Evolutionary conservation across 805 yeast genomes (phyloP).

Genomic region (Wickerhamiella dianesei): DNA sequence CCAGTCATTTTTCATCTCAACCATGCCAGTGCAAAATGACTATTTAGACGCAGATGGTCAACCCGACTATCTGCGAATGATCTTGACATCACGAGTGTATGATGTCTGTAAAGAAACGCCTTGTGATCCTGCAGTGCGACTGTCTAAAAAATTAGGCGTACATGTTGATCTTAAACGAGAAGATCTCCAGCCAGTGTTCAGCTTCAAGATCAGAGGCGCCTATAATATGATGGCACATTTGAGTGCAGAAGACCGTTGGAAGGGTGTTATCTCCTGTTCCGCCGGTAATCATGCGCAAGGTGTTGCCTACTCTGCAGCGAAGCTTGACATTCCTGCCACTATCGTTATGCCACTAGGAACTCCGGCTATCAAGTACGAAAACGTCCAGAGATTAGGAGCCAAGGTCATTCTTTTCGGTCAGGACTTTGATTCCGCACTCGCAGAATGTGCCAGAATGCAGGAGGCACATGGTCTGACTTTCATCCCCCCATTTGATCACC

Average conservation of each 20-base stretch:
- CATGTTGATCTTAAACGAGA: constrained; percentile 77
- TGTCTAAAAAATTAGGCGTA: constrained; percentile 63
- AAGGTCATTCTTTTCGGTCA: constrained; percentile 88
- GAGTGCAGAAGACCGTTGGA: constrained; percentile 39
- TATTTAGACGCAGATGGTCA: constrained; percentile 32
- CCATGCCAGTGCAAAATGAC: neutral
- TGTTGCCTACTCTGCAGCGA: constrained; percentile 82
- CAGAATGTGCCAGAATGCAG: constrained; percentile 66
- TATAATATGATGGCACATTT: constrained; percentile 91
- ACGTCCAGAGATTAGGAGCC: constrained; percentile 85
- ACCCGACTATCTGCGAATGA: constrained; percentile 89
- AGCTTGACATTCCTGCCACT: constrained; percentile 80
- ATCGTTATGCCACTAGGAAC: constrained; percentile 98
- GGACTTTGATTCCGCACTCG: constrained; percentile 90
- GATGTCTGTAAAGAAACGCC: constrained; percentile 92
- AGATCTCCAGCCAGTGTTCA: constrained; percentile 86
- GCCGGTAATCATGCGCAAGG: constrained; percentile 99
- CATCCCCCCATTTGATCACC: constrained; percentile 98
- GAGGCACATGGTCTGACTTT: constrained; percentile 62
- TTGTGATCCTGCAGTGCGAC: constrained; percentile 54
- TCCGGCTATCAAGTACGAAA: constrained; percentile 85
- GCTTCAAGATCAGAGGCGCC: constrained; percentile 94
- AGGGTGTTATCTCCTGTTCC: constrained; percentile 93
- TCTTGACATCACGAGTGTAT: constrained; percentile 83
- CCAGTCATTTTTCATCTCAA: neutral